Evolutionary conservation across 148 eudicot genomes (phyloP).

Genomic region (Fallopia convolvulus): DNA sequence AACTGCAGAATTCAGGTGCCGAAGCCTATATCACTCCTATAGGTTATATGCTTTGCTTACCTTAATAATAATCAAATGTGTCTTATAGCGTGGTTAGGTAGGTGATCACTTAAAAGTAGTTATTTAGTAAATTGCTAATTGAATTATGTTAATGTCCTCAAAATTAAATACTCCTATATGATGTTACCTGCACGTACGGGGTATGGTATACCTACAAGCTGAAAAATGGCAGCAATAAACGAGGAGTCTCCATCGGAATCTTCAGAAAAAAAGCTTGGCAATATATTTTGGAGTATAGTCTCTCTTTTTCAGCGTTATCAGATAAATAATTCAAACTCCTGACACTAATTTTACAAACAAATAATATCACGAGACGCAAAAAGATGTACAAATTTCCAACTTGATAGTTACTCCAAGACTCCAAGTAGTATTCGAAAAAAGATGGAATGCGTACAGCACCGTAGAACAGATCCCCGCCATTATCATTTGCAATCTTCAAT

Average conservation of each 20-base stretch:
- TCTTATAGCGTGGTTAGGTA: background rate
- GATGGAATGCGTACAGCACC: background rate
- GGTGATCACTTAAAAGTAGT: no score
- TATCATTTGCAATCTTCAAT: background rate
- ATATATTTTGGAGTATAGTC: background rate
- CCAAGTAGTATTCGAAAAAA: background rate
- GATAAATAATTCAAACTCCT: conserved; percentile 3
- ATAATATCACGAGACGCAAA: background rate
- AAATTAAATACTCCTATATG: no score
- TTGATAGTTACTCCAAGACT: background rate
- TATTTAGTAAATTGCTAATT: no score
- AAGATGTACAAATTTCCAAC: background rate
- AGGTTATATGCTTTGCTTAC: background rate
- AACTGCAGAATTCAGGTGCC: background rate
- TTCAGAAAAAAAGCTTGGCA: background rate
- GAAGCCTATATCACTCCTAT: background rate
- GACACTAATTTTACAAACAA: background rate
- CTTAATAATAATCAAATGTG: background rate
- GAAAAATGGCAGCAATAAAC: conserved; percentile 2
- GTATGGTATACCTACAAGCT: background rate
- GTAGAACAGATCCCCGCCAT: background rate
- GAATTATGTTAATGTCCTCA: no score
- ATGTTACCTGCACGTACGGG: no score
- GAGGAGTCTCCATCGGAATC: conserved; percentile 2
- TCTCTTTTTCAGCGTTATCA: conserved; percentile 5